phyloP scores from a whole-genome alignment of 805 yeast species.

The Saccharomyces cerevisiae region DNA sequence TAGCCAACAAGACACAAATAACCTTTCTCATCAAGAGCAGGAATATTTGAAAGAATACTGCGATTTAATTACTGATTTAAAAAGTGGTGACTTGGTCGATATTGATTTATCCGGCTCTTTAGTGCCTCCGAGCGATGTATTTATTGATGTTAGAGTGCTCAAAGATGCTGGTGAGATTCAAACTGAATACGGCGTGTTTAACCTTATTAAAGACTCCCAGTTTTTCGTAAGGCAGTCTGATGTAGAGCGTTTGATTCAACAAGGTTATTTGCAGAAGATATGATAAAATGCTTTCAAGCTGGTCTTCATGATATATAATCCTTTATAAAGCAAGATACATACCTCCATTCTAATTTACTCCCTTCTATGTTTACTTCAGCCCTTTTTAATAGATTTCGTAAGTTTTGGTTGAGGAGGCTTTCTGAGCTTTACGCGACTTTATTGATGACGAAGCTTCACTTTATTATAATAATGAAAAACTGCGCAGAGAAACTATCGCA shows the following conservation, averaged over 20 bases:
- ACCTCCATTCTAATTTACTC: not conserved
- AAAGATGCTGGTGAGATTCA: conserved; percentile 96
- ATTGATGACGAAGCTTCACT: not conserved
- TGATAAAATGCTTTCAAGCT: conserved; percentile 14
- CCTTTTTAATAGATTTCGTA: not conserved
- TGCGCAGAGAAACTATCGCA: not conserved
- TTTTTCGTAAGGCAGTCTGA: conserved; percentile 90
- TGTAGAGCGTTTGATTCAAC: conserved; percentile 88
- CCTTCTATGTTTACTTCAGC: not conserved
- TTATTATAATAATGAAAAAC: not conserved
- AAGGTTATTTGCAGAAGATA: conserved; percentile 79
- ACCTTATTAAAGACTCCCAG: conserved; percentile 86
- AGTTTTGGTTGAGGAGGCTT: not conserved
- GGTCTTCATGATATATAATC: not conserved
- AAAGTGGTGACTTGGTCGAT: conserved; percentile 65
- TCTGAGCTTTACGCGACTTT: not conserved
- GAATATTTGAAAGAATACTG: conserved; percentile 67
- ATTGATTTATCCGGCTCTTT: conserved; percentile 82
- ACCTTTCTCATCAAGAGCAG: conserved; percentile 68
- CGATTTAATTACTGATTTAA: conserved; percentile 64
- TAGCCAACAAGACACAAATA: conserved; percentile 33
- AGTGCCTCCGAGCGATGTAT: conserved; percentile 84
- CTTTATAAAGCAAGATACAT: not conserved
- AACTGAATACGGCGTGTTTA: conserved; percentile 94
- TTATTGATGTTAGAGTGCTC: conserved; percentile 86